phyloP scores from a whole-genome alignment of 2,329 filamentous ascomycete species.

The Sclerotinia subarctica region DNA sequence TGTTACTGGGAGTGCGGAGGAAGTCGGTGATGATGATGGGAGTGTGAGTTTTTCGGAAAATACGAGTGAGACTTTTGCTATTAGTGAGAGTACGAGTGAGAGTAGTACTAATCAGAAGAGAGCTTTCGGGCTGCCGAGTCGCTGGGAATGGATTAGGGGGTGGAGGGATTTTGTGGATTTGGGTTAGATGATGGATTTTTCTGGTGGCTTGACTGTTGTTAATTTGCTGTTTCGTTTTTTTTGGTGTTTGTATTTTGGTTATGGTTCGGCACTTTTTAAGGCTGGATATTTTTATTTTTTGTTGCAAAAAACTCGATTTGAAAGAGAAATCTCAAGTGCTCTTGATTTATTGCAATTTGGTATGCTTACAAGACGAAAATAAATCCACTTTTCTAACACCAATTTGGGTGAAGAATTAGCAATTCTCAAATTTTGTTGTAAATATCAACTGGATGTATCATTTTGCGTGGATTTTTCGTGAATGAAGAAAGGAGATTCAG shows the following conservation, averaged over 20 bases:
- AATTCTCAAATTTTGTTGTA: no score
- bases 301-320: no score
- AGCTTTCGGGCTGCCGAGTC: neutral
- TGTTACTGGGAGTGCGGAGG: neutral
- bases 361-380: no score
- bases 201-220: neutral
- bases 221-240: neutral
- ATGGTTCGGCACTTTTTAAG: neutral
- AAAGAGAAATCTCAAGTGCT: no score
- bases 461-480: neutral
- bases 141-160: neutral
- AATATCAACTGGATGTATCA: neutral
- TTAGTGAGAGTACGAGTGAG: neutral
- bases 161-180: constrained; percentile 5
- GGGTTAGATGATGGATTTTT: neutral
- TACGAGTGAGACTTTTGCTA: neutral
- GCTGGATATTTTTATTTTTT: no score
- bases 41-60: neutral
- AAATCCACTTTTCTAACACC: no score
- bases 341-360: no score
- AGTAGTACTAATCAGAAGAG: neutral
- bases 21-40: neutral
- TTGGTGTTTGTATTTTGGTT: rapidly evolving
- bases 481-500: no score
- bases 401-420: no score